These are phyloP conservation scores for Calocybe indica DNA, from an alignment of 768 basidiomycete genomes.

Conservation along the genomic window DNA sequence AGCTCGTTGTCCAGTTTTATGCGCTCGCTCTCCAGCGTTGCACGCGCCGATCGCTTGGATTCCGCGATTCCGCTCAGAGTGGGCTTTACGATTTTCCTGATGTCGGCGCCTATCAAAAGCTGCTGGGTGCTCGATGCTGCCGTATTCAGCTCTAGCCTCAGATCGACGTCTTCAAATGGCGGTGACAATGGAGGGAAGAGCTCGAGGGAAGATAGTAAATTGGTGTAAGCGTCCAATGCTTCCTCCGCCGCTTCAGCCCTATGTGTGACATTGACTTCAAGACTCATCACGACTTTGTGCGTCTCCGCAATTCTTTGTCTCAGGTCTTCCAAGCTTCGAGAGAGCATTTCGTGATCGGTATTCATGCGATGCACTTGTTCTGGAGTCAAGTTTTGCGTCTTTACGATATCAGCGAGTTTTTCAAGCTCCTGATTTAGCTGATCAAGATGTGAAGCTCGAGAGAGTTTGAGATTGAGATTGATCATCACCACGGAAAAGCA, in stretches of 20 bases:
- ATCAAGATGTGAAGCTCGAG: conserved; percentile 53
- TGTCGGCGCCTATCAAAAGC: conserved; percentile 62
- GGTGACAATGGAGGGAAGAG: conserved; percentile 70
- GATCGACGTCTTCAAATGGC: conserved; percentile 68
- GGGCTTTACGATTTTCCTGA: conserved; percentile 71
- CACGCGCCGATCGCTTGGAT: conserved; percentile 61
- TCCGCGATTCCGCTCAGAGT: conserved; percentile 70
- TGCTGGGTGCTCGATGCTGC: conserved; percentile 66
- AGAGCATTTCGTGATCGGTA: conserved; percentile 76
- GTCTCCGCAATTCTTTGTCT: conserved; percentile 71
- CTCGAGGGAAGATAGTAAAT: conserved; percentile 67
- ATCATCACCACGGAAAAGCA: background rate
- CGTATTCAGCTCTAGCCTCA: conserved; percentile 76
- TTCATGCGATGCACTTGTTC: conserved; percentile 93
- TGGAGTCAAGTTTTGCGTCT: conserved; percentile 82
- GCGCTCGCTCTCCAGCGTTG: conserved; percentile 67
- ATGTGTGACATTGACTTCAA: conserved; percentile 81
- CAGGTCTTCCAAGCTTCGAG: conserved; percentile 69
- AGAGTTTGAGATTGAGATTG: conserved; percentile 5
- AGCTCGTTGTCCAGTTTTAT: conserved; percentile 81
- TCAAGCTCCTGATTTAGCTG: conserved; percentile 60
- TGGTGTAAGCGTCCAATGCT: conserved; percentile 73
- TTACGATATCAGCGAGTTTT: conserved; percentile 60
- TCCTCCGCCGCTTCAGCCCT: conserved; percentile 79
- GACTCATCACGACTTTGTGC: conserved; percentile 63